Evolutionary conservation across 371 early-diverging fungal species (phyloP).

Genomic region (Lichtheimia ramosa): DNA sequence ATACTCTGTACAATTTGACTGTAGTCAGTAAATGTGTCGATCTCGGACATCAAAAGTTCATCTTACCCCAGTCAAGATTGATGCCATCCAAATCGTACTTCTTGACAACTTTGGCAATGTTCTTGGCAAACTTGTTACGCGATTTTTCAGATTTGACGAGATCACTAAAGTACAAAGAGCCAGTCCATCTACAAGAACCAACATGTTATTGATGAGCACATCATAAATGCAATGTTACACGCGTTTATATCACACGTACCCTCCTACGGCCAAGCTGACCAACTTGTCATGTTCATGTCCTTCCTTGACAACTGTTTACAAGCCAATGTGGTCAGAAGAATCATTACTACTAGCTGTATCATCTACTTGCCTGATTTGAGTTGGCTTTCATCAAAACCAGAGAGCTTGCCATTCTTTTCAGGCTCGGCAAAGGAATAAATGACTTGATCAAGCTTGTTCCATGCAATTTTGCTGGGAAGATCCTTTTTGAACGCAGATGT

Average conservation of each 20-base stretch:
- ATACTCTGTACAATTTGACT: conserved; percentile 25
- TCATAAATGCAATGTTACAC: neutral
- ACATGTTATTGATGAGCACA: neutral
- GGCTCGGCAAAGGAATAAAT: conserved; percentile 44
- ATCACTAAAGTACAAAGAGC: conserved; percentile 35
- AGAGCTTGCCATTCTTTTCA: conserved; percentile 24
- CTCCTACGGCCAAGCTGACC: conserved; percentile 43
- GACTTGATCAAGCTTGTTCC: conserved; percentile 41
- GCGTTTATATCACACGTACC: conserved; percentile 18
- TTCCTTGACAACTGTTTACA: conserved; percentile 26
- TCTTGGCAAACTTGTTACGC: conserved; percentile 24
- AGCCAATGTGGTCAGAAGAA: neutral
- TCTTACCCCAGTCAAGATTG: conserved; percentile 58
- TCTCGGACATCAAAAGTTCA: neutral
- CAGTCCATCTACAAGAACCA: conserved; percentile 32
- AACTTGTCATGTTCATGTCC: conserved; percentile 37
- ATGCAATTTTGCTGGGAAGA: conserved; percentile 30
- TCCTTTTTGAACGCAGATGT: conserved; percentile 9
- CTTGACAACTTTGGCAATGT: conserved; percentile 28
- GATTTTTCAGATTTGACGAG: conserved; percentile 17
- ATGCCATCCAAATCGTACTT: conserved; percentile 58
- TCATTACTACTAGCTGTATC: neutral
- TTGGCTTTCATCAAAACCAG: conserved; percentile 17
- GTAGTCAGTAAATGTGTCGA: neutral
- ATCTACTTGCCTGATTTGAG: conserved; percentile 19